phyloP scores from a whole-genome alignment of 305 asterid species.

The Coffea humblotiana region DNA sequence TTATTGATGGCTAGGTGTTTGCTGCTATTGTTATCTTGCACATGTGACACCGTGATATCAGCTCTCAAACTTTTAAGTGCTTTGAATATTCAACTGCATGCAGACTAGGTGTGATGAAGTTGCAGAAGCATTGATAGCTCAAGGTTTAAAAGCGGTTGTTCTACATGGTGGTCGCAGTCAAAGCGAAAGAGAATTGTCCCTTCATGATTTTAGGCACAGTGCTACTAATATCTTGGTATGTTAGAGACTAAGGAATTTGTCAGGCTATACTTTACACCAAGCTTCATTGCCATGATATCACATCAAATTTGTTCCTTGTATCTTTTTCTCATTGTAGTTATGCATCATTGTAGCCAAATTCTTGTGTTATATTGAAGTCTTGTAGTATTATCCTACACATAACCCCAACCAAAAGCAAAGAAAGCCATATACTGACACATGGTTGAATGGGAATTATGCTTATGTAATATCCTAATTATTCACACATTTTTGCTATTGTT shows the following conservation, averaged over 20 bases:
- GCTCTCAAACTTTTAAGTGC: not conserved
- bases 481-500: not conserved
- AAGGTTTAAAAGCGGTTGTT: slow-evolving; percentile 80
- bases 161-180: slow-evolving; percentile 96
- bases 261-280: not conserved
- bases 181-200: slow-evolving; percentile 84
- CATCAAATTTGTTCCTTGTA: not conserved
- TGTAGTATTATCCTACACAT: not conserved
- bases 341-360: not conserved
- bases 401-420: not conserved
- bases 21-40: not conserved
- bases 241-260: not conserved
- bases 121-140: slow-evolving; percentile 74
- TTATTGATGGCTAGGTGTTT: not conserved
- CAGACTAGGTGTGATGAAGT: slow-evolving; percentile 91
- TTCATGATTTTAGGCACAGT: slow-evolving; percentile 75
- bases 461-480: not conserved
- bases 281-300: not conserved
- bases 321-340: not conserved
- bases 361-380: not conserved
- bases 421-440: too few species aligned
- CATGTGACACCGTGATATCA: slow-evolving; percentile 9
- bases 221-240: slow-evolving; percentile 75
- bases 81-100: slow-evolving; percentile 25
- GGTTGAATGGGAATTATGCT: not conserved